Evolutionary conservation across 2,329 filamentous ascomycete species (phyloP).

Genomic region (Nemania sp.): DNA sequence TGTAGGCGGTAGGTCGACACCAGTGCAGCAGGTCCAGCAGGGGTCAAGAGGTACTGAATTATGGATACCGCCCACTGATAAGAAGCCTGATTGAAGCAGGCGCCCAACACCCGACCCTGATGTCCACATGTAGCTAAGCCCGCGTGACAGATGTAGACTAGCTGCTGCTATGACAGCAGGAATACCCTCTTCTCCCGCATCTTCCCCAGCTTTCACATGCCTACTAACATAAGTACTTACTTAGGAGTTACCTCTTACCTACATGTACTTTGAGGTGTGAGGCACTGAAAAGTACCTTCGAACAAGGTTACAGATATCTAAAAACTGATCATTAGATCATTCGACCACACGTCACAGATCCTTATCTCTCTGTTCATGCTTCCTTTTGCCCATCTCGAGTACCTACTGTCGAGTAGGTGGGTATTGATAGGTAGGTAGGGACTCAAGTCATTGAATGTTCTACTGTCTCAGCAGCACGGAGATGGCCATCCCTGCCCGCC

Average conservation of each 20-base stretch:
- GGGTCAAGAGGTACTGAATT: constrained; percentile 2
- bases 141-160: too few relatives aligned
- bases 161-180: constrained; percentile 1
- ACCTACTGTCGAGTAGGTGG: not conserved
- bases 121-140: not conserved
- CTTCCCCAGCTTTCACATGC: constrained; percentile 20
- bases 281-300: too few relatives aligned
- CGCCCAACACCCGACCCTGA: too few relatives aligned
- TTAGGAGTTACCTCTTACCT: not conserved
- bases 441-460: too few relatives aligned
- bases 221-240: not conserved
- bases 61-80: constrained; percentile 10
- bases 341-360: too few relatives aligned
- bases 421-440: too few relatives aligned
- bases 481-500: not conserved
- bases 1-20: not conserved
- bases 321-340: not conserved
- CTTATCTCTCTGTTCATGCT: not conserved
- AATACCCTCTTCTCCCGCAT: constrained; percentile 11
- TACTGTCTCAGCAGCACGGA: not conserved
- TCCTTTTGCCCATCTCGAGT: not conserved
- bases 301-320: not conserved
- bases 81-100: not conserved
- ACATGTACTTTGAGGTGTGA: not conserved
- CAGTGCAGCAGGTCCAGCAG: not conserved